Evolutionary conservation across 192 early-diverging fungal genomes (phyloP).

Genomic region (Piromyces sp.): DNA sequence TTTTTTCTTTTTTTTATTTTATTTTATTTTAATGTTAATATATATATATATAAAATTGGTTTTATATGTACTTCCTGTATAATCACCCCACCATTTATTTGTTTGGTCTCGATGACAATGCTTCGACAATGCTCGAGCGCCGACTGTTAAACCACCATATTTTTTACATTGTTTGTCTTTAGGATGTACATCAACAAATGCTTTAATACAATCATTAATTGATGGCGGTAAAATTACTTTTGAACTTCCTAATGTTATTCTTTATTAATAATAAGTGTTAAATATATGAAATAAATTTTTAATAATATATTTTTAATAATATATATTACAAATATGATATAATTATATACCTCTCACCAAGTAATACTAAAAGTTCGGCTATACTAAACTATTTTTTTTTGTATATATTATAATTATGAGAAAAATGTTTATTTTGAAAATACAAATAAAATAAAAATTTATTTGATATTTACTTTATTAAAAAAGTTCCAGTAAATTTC

Average conservation of each 20-base stretch:
- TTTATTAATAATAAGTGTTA: too few relatives aligned
- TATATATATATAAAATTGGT: too few relatives aligned
- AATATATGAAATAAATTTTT: too few relatives aligned
- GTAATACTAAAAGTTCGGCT: background rate
- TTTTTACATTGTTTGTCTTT: background rate
- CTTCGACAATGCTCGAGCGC: slow-evolving; percentile 9
- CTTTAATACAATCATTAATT: background rate
- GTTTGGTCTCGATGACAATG: slow-evolving; percentile 7
- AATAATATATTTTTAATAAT: too few relatives aligned
- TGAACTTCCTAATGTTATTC: slow-evolving; percentile 4
- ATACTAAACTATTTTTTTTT: background rate
- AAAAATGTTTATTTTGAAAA: too few relatives aligned
- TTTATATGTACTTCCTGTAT: slow-evolving; percentile 1
- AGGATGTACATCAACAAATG: slow-evolving; percentile 5
- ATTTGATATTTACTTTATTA: background rate
- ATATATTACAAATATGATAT: too few relatives aligned
- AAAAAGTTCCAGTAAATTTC: background rate
- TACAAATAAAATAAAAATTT: too few relatives aligned
- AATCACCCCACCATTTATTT: slow-evolving; percentile 6
- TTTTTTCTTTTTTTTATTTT: too few relatives aligned
- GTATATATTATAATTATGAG: too few relatives aligned
- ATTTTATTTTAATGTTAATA: too few relatives aligned
- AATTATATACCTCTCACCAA: background rate
- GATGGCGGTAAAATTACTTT: slow-evolving; percentile 6
- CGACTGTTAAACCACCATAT: slow-evolving; percentile 7